A percentile compares a stretch with the other conserved stretches of the same genome.
phyloP scores from a whole-genome alignment of 352 stramenopile species.

The Phytopythium oedochilum region DNA sequence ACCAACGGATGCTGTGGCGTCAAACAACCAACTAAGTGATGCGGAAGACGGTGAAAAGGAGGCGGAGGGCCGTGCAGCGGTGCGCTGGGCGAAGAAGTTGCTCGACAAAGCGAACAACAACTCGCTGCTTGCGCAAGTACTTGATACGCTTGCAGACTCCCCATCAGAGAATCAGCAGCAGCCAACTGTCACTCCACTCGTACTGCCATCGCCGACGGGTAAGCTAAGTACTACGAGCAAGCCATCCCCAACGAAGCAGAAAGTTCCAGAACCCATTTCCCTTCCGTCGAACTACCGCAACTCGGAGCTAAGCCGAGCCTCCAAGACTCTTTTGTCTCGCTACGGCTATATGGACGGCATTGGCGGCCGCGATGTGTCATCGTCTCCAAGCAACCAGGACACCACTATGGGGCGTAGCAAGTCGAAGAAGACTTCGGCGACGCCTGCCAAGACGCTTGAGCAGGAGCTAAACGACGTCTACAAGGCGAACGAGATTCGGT shows the following conservation, averaged over 20 bases:
- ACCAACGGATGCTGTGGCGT: background rate
- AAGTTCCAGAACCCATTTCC: background rate
- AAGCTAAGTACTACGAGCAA: background rate
- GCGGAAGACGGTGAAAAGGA: background rate
- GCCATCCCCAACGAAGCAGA: slow-evolving; percentile 6
- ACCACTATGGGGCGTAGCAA: slow-evolving; percentile 6
- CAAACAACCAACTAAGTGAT: slow-evolving; percentile 16
- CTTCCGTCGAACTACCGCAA: slow-evolving; percentile 7
- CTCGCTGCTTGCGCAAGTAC: slow-evolving; percentile 43
- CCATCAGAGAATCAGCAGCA: slow-evolving; percentile 8
- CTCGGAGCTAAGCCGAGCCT: slow-evolving; percentile 73
- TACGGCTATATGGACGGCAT: slow-evolving; percentile 79
- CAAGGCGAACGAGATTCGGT: slow-evolving; percentile 80
- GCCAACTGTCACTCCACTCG: background rate
- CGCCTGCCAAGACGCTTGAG: slow-evolving; percentile 41
- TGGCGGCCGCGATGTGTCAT: slow-evolving; percentile 13
- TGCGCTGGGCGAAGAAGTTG: slow-evolving; percentile 59
- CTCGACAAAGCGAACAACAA: slow-evolving; percentile 52
- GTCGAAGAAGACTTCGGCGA: slow-evolving; percentile 2
- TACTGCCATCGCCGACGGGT: background rate
- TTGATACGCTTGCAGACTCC: slow-evolving; percentile 49
- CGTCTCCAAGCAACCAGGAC: slow-evolving; percentile 17
- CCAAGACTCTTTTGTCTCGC: slow-evolving; percentile 77
- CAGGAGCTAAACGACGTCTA: slow-evolving; percentile 74
- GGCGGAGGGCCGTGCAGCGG: slow-evolving; percentile 21